Conservation (phyloP, 2,329 filamentous ascomycete species). For the Fusarium floridanum region DNA sequence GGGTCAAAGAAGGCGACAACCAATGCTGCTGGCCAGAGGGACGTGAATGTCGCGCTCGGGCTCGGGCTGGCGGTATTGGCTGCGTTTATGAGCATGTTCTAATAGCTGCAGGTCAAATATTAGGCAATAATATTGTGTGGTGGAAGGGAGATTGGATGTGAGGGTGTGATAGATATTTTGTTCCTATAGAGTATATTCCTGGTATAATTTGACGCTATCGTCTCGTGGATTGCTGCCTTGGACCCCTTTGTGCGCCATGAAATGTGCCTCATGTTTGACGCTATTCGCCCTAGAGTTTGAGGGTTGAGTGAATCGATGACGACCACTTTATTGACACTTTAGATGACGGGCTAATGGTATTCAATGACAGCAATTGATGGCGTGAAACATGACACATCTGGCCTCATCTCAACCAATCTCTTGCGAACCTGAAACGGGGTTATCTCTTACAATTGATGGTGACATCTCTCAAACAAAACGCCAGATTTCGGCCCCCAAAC, state of each 20-base stretch:
- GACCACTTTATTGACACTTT: not conserved
- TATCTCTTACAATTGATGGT: not conserved
- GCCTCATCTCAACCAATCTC: not conserved
- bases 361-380: not conserved
- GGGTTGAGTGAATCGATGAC: not conserved
- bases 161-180: not conserved
- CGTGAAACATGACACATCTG: constrained; percentile 1
- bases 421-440: not conserved
- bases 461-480: not conserved
- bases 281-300: not conserved
- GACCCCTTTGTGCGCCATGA: not conserved
- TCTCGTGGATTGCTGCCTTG: not conserved
- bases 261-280: not conserved
- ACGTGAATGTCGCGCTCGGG: constrained; percentile 12
- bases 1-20: constrained; percentile 28
- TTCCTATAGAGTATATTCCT: not conserved
- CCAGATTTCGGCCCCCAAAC: not conserved
- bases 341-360: not conserved
- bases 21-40: constrained; percentile 13
- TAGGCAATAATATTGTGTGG: not conserved
- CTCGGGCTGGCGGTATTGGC: constrained; percentile 6
- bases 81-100: constrained; percentile 38
- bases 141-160: not conserved
- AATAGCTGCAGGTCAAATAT: constrained; percentile 30
- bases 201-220: not conserved